These are phyloP conservation scores for Pseudognaphalium luteoalbum DNA, from an alignment of 129 eudicot species.

Conservation along the genomic window DNA sequence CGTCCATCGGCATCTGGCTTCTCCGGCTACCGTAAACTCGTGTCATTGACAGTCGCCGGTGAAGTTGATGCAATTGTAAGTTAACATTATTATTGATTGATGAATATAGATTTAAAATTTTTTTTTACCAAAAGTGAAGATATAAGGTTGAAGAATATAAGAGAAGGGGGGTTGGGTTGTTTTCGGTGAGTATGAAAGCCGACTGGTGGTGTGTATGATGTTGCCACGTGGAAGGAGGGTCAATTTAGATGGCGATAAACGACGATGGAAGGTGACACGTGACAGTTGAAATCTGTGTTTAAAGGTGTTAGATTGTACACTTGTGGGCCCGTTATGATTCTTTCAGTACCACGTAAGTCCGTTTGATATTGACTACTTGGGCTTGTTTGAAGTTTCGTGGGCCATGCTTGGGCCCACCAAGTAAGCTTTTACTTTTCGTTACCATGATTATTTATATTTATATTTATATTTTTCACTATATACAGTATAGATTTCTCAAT, in stretches of 20 bases:
- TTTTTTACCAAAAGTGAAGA: constrained; percentile 12
- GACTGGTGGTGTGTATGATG: constrained; percentile 24
- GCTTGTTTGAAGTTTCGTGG: not conserved
- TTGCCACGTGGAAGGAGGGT: constrained; percentile 35
- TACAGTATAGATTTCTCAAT: no score
- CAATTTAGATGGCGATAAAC: constrained; percentile 43
- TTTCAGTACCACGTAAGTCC: constrained; percentile 32
- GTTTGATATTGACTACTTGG: constrained; percentile 16
- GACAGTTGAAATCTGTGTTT: constrained; percentile 1
- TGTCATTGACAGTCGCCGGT: constrained; percentile 1
- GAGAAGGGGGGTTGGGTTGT: not conserved
- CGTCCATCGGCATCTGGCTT: constrained; percentile 13
- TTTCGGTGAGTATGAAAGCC: constrained; percentile 28
- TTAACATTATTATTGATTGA: not conserved
- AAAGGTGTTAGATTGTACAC: constrained; percentile 5
- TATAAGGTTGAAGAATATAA: constrained; percentile 21
- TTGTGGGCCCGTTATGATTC: constrained; percentile 22
- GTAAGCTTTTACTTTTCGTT: no score
- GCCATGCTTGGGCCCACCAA: no score
- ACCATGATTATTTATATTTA: no score
- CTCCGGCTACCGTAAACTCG: constrained; percentile 21
- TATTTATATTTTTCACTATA: no score
- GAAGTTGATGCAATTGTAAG: not conserved
- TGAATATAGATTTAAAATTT: no score
- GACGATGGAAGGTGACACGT: constrained; percentile 36